phyloP scores from a whole-genome alignment of 495 filamentous ascomycete genomes.

The Friedmanniomyces endolithicus region DNA sequence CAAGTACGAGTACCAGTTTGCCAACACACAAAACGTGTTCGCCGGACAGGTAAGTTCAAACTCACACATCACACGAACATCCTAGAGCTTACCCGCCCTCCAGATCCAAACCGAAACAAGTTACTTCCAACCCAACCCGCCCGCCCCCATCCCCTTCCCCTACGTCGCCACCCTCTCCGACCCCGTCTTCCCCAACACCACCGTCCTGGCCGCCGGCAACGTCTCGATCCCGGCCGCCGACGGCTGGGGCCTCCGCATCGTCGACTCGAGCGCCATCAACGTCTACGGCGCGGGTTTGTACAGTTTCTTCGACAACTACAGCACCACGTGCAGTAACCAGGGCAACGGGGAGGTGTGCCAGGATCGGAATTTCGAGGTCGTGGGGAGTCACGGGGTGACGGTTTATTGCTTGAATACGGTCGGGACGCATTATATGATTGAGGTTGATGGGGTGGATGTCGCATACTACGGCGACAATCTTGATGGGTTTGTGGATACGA shows the following conservation, averaged over 20 bases:
- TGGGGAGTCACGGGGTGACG: conserved; percentile 20
- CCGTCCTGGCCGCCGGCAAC: conserved; percentile 43
- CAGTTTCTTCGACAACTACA: conserved; percentile 30
- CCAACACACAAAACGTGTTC: conserved; percentile 25
- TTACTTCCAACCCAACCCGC: conserved; percentile 53
- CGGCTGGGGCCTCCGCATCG: conserved; percentile 54
- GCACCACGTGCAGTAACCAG: conserved; percentile 33
- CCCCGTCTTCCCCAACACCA: conserved; percentile 19
- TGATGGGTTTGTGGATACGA: conserved; percentile 41
- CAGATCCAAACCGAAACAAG: conserved; percentile 29
- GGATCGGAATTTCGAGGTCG: conserved; percentile 45
- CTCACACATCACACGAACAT: too few species aligned
- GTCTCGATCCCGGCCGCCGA: conserved; percentile 34
- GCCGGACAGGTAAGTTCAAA: conserved; percentile 22
- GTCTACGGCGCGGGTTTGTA: conserved; percentile 37
- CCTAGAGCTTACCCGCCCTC: too few species aligned
- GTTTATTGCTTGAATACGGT: conserved; percentile 42
- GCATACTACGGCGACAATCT: conserved; percentile 43
- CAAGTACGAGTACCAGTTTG: conserved; percentile 29
- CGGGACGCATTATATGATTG: conserved; percentile 31
- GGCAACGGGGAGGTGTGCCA: conserved; percentile 45
- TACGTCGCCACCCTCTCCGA: conserved; percentile 32
- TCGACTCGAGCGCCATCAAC: conserved; percentile 44
- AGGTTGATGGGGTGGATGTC: conserved; percentile 37
- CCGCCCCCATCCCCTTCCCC: conserved; percentile 46